phyloP scores from a whole-genome alignment of 2,329 filamentous ascomycete species.

The Myrmaecium sp. region DNA sequence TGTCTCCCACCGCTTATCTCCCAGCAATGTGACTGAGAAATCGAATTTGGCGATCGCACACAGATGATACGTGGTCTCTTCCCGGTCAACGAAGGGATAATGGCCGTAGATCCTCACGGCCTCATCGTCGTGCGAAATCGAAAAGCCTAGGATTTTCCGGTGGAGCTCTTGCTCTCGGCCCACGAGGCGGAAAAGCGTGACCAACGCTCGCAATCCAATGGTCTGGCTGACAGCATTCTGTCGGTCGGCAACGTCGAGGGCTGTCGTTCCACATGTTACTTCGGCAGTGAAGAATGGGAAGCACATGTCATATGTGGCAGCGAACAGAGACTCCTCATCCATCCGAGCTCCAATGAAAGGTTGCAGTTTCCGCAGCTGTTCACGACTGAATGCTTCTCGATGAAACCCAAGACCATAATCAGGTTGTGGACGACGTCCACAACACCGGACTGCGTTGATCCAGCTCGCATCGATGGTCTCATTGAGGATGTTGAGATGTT shows the following conservation, averaged over 20 bases:
- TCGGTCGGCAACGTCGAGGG: conserved; percentile 15
- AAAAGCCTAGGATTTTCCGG: conserved; percentile 10
- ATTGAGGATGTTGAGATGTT: conserved; percentile 7
- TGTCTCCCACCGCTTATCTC: no score
- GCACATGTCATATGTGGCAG: conserved; percentile 23
- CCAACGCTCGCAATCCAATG: conserved; percentile 8
- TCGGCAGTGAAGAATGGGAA: conserved; percentile 16
- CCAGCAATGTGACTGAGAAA: no score
- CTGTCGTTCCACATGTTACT: conserved; percentile 4
- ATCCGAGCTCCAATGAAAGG: conserved; percentile 10
- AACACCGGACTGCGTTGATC: conserved; percentile 7
- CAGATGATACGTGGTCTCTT: no score
- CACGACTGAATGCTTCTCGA: conserved; percentile 7
- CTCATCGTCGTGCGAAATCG: conserved; percentile 9
- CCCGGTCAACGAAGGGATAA: no score
- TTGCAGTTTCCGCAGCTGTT: conserved; percentile 8
- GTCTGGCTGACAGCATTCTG: conserved; percentile 13
- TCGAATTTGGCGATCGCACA: no score
- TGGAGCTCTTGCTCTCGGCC: conserved; percentile 8
- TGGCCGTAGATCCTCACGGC: conserved; percentile 7
- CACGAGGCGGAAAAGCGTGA: conserved; percentile 10
- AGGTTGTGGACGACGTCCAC: conserved; percentile 8
- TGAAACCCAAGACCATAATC: conserved; percentile 8
- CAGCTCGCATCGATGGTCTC: conserved; percentile 8
- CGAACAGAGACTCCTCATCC: conserved; percentile 2